These are phyloP conservation scores for Chaetomium olivaceum DNA, from an alignment of 2,329 filamentous ascomycete genomes.

Conservation along the genomic window DNA sequence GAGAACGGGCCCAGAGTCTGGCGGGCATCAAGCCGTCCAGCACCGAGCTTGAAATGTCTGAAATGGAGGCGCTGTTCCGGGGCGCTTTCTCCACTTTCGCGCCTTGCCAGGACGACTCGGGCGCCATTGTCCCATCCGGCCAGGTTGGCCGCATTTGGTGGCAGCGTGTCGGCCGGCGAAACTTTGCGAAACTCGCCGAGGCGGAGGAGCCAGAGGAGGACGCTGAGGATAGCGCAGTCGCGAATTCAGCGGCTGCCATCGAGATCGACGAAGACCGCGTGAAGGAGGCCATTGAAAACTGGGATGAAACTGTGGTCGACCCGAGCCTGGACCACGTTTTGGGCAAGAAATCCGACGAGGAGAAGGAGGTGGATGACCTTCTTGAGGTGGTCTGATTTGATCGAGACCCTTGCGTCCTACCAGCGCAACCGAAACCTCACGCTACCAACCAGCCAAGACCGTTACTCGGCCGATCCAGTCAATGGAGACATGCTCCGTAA, in stretches of 20 bases:
- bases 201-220: slow-evolving; percentile 45
- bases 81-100: slow-evolving; percentile 80
- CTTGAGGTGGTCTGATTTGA: slow-evolving; percentile 70
- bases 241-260: slow-evolving; percentile 35
- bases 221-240: slow-evolving; percentile 41
- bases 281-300: slow-evolving; percentile 57
- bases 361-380: slow-evolving; percentile 67
- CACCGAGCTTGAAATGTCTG: slow-evolving; percentile 60
- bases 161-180: slow-evolving; percentile 67
- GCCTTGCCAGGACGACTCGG: slow-evolving; percentile 71
- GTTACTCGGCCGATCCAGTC: slow-evolving; percentile 61
- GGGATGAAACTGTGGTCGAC: slow-evolving; percentile 60
- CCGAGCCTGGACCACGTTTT: slow-evolving; percentile 57
- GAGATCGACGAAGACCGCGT: slow-evolving; percentile 55
- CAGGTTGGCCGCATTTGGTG: slow-evolving; percentile 73
- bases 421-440: slow-evolving; percentile 76
- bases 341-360: slow-evolving; percentile 52
- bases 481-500: slow-evolving; percentile 68
- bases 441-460: slow-evolving; percentile 63
- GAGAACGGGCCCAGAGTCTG: slow-evolving; percentile 70
- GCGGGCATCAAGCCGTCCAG: slow-evolving; percentile 59
- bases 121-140: slow-evolving; percentile 67
- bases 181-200: slow-evolving; percentile 65
- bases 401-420: slow-evolving; percentile 75
- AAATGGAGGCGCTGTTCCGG: slow-evolving; percentile 73